Conservation (phyloP, 75 land plant species). For the Picea sitchensis region DNA sequence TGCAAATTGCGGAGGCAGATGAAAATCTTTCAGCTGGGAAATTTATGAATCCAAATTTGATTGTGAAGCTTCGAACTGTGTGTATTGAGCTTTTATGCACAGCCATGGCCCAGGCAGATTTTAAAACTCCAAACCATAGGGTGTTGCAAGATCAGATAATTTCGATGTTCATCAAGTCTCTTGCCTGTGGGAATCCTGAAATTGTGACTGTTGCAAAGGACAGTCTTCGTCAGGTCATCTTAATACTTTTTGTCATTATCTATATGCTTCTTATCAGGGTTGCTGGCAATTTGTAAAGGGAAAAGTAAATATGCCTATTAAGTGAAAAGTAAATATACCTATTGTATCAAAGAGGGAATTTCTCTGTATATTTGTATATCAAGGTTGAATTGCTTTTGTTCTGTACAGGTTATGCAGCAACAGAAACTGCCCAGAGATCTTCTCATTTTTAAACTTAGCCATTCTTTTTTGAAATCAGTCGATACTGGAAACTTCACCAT, state of each 20-base stretch:
- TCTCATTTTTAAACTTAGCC: conserved; percentile 86
- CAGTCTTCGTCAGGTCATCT: conserved; percentile 85
- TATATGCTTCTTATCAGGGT: background rate
- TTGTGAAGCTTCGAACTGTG: conserved; percentile 86
- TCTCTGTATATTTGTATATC: background rate
- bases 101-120: conserved; percentile 98
- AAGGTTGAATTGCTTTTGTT: background rate
- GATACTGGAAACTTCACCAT: conserved; percentile 84
- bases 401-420: conserved; percentile 82
- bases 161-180: conserved; percentile 97
- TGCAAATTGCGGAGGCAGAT: conserved; percentile 97
- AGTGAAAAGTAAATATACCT: background rate
- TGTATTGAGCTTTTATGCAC: conserved; percentile 99
- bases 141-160: conserved; percentile 90
- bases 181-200: conserved; percentile 95
- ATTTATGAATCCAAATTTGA: conserved; percentile 91
- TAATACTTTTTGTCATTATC: background rate
- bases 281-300: background rate
- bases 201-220: conserved; percentile 99
- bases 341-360: background rate
- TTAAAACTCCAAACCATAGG: conserved; percentile 69
- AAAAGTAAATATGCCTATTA: background rate
- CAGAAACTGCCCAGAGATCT: conserved; percentile 97
- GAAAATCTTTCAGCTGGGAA: conserved; percentile 85
- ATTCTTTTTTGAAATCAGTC: conserved; percentile 87